phyloP scores from a whole-genome alignment of 495 filamentous ascomycete species.

The Xanthoparmelia taractica region DNA sequence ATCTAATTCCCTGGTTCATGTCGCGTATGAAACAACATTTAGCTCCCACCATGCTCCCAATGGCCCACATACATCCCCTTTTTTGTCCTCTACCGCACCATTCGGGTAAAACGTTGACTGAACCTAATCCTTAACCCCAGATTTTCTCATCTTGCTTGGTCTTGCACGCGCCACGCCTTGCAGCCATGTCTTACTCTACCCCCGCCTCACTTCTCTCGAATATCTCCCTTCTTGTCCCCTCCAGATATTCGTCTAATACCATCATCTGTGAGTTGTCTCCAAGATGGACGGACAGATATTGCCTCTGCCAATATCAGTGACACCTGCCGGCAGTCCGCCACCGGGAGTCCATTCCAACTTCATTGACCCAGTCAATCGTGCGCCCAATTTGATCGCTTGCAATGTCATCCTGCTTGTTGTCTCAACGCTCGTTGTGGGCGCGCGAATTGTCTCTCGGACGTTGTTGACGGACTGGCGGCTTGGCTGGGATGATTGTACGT shows the following conservation, averaged over 20 bases:
- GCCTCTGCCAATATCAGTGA: background rate
- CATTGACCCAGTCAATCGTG: constrained; percentile 7
- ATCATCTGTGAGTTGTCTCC: background rate
- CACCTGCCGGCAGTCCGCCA: constrained; percentile 11
- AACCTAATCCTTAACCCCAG: constrained; percentile 1
- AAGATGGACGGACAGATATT: constrained; percentile 11
- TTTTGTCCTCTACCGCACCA: background rate
- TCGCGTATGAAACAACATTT: constrained; percentile 1
- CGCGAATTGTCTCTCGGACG: constrained; percentile 18
- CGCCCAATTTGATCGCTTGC: constrained; percentile 14
- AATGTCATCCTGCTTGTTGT: constrained; percentile 17
- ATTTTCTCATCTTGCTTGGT: background rate
- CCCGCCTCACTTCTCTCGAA: background rate
- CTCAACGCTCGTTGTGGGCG: constrained; percentile 9
- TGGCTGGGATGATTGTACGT: constrained; percentile 20
- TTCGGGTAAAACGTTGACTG: background rate
- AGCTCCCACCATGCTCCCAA: background rate
- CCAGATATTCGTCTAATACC: background rate
- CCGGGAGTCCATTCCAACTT: constrained; percentile 12
- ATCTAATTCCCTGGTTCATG: background rate
- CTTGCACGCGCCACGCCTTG: background rate
- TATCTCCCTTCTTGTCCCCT: no score
- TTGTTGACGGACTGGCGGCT: constrained; percentile 18
- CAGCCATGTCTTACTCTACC: no score
- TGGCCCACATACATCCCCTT: background rate